Evolutionary conservation across 768 basidiomycete genomes (phyloP), one percentile per base, ranked within the genome.

Genomic region (Jaapia argillacea): DNA sequence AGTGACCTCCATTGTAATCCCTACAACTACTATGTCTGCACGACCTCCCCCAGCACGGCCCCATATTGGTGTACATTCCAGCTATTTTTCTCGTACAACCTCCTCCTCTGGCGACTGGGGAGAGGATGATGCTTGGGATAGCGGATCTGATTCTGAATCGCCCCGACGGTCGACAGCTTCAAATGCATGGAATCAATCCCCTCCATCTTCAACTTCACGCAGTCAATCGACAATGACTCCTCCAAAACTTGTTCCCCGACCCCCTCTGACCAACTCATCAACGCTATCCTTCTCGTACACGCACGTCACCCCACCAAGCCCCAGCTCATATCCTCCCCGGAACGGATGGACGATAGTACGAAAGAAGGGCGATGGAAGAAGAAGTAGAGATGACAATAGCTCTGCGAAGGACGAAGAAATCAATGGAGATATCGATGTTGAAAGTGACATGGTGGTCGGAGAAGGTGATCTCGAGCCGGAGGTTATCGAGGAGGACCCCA

Each of bases 101-200:
- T 46, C 53, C 16, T 56, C 67, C 28, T 33, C 28, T 33, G 37
- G 10, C 26, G 83, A 86, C 42, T 83, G 84, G 81, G 82, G 66
- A n/a, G 85, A 87, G 58, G 86, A 89, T 56, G 86, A 90, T 58
- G 85, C 77, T 37, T 90, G 86, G 86, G 86, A 89, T 63, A 83
- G 80, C 53, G 70, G 74, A 41, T 88, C 85, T 14, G 86, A 89
- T 63, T 79, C 79, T 37, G 85, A 85, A 60, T 79, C 75, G 43
- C 75, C 74, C 45, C 72, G 69, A 51, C 74, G 70, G 45, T 70
- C 72, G n/a, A 69, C 71, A 6, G 52, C 73, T 35, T 58, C 69
- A n/a, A 66, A 62, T 54, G 61, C 69, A 14, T 71, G 70, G 70
- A 66, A 50, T 54, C 37, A 38, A 21, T 6, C 13, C 37, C 37